Percentiles rank a stretch among this genome's conserved stretches.
These are phyloP conservation scores for Nematocida homosporus DNA, from an alignment of 371 early-diverging fungal species.

Conservation along the genomic window DNA sequence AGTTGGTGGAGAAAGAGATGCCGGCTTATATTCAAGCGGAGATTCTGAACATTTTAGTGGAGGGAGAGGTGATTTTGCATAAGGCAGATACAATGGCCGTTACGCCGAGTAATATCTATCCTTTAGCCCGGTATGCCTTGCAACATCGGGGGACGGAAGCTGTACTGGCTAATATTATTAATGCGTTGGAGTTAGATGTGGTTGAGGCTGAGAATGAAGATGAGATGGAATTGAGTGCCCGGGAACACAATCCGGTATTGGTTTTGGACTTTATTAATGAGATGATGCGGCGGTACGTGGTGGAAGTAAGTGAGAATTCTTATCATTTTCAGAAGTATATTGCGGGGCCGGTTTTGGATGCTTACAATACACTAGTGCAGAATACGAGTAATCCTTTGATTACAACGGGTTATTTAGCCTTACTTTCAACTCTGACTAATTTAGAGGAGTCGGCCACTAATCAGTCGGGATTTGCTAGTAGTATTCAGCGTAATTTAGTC, in stretches of 20 bases:
- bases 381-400: slow-evolving; percentile 34
- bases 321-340: slow-evolving; percentile 41
- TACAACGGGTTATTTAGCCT: slow-evolving; percentile 10
- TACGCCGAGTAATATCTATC: slow-evolving; percentile 3
- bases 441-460: background rate
- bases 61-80: slow-evolving; percentile 24
- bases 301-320: background rate
- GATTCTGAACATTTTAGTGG: slow-evolving; percentile 46
- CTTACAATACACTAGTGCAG: slow-evolving; percentile 35
- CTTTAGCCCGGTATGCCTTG: slow-evolving; percentile 29
- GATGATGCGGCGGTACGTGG: slow-evolving; percentile 18
- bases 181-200: slow-evolving; percentile 31
- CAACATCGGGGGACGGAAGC: slow-evolving; percentile 2
- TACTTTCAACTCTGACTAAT: slow-evolving; percentile 2
- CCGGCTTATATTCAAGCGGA: slow-evolving; percentile 16
- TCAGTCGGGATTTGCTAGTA: background rate
- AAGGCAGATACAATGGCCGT: slow-evolving; percentile 13
- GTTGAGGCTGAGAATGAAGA: slow-evolving; percentile 34
- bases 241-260: slow-evolving; percentile 8
- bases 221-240: background rate
- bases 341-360: slow-evolving; percentile 22
- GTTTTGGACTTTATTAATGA: slow-evolving; percentile 49
- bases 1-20: slow-evolving; percentile 4
- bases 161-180: slow-evolving; percentile 21
- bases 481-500: slow-evolving; percentile 16